These are phyloP conservation scores for Podila epicladia DNA, from an alignment of 192 early-diverging fungal species.

Conservation along the genomic window DNA sequence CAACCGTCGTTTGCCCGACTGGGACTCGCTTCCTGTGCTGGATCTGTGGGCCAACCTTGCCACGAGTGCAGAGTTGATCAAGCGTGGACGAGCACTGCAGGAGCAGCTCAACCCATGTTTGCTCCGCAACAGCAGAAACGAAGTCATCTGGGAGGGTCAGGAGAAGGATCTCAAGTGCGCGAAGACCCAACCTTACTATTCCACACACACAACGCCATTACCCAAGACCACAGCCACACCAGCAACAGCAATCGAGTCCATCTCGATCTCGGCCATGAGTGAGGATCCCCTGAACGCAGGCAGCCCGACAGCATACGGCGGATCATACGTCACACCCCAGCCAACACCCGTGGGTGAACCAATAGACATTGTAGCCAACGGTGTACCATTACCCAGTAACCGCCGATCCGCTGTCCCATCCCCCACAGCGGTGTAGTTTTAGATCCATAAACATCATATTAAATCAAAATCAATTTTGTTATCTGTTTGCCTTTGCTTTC, in stretches of 20 bases:
- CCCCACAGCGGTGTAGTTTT: too few relatives aligned
- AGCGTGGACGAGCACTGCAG: slow-evolving; percentile 53
- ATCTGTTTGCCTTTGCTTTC: too few relatives aligned
- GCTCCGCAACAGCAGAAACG: slow-evolving; percentile 35
- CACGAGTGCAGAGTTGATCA: slow-evolving; percentile 53
- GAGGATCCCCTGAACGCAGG: neutral
- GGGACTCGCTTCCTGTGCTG: slow-evolving; percentile 57
- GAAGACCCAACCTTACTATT: slow-evolving; percentile 46
- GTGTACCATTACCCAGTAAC: too few relatives aligned
- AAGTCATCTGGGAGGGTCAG: slow-evolving; percentile 50
- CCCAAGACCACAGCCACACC: slow-evolving; percentile 36
- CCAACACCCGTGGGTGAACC: too few relatives aligned
- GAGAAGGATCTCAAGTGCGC: slow-evolving; percentile 50
- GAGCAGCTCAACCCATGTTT: slow-evolving; percentile 43
- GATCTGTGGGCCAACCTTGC: slow-evolving; percentile 65
- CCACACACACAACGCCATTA: slow-evolving; percentile 41
- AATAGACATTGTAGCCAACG: too few relatives aligned
- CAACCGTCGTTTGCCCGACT: slow-evolving; percentile 55
- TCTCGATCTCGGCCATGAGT: slow-evolving; percentile 26
- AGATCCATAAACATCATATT: too few relatives aligned
- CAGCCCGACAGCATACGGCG: too few relatives aligned
- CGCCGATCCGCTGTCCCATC: too few relatives aligned
- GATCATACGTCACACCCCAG: too few relatives aligned
- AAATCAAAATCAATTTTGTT: too few relatives aligned
- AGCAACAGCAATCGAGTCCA: slow-evolving; percentile 13